phyloP scores from a whole-genome alignment of 345 rosid genomes.

The thale cress (Arabidopsis thaliana) region DNA sequence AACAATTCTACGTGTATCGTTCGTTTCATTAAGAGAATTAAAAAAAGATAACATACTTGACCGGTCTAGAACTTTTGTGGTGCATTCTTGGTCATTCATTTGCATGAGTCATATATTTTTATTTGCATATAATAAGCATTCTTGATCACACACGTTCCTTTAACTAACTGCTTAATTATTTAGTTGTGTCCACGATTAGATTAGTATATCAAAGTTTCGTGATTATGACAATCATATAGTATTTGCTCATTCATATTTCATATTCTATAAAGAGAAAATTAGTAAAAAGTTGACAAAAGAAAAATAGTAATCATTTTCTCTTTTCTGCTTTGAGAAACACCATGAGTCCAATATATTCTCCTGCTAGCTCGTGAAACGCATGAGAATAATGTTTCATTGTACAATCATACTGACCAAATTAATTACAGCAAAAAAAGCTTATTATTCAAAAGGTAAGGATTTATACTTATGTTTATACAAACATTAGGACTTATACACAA shows the following conservation, averaged over 20 bases:
- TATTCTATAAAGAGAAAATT: not conserved
- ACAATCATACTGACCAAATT: not conserved
- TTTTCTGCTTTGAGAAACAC: constrained; percentile 5
- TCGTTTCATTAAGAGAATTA: not conserved
- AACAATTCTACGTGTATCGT: constrained; percentile 4
- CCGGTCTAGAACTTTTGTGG: not conserved
- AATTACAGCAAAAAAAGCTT: not conserved
- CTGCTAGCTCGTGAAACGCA: not conserved
- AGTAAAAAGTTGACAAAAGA: not conserved
- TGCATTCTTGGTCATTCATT: constrained; percentile 18
- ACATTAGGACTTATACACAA: not conserved
- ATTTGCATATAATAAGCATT: constrained; percentile 21
- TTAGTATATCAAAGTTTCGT: constrained; percentile 20
- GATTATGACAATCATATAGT: constrained; percentile 31
- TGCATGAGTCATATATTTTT: constrained; percentile 25
- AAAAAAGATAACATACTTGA: not conserved
- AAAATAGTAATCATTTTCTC: constrained; percentile 5
- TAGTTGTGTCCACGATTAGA: constrained; percentile 26
- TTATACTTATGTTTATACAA: not conserved
- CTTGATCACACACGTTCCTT: constrained; percentile 17
- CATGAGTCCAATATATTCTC: not conserved
- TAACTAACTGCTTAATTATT: constrained; percentile 35
- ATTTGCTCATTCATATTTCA: constrained; percentile 19
- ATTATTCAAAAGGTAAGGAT: not conserved
- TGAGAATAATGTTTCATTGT: not conserved